Percentiles rank a stretch among this genome's conserved stretches.
Evolutionary conservation across 2,329 filamentous ascomycete genomes (phyloP).

Genomic region (Colletotrichum sp.): DNA sequence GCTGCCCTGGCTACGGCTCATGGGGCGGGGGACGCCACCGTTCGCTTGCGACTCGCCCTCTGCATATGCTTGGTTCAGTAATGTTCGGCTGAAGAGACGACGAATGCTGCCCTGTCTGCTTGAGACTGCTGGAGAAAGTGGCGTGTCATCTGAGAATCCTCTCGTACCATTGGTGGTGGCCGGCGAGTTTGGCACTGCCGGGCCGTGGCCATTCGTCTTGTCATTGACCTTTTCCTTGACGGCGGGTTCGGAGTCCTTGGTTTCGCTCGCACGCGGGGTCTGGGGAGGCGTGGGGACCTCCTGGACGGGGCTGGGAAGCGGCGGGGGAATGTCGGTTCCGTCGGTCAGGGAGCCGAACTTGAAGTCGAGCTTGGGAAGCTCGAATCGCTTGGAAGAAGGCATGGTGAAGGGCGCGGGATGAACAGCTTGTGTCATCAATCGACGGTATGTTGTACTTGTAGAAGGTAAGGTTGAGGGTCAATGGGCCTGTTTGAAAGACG

Average conservation of each 20-base stretch:
- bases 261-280: conserved; percentile 29
- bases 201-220: conserved; percentile 25
- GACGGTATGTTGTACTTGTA: conserved; percentile 1
- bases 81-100: conserved; percentile 60
- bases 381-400: conserved; percentile 45
- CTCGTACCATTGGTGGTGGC: conserved; percentile 46
- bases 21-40: conserved; percentile 46
- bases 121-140: conserved; percentile 57
- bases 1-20: conserved; percentile 55
- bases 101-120: conserved; percentile 61
- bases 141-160: conserved; percentile 54
- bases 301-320: conserved; percentile 58
- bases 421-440: conserved; percentile 12
- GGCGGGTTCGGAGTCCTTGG: conserved; percentile 26
- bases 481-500: background rate
- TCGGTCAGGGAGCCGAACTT: conserved; percentile 65
- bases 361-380: conserved; percentile 63
- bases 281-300: conserved; percentile 52
- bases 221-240: conserved; percentile 23
- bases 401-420: background rate
- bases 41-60: conserved; percentile 51
- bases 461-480: background rate
- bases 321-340: conserved; percentile 65
- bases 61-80: conserved; percentile 59
- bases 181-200: conserved; percentile 17